Percentiles rank a stretch among this genome's conserved stretches.
phyloP scores from a whole-genome alignment of 495 filamentous ascomycete genomes.

The Hypomontagnella submonticulosa region DNA sequence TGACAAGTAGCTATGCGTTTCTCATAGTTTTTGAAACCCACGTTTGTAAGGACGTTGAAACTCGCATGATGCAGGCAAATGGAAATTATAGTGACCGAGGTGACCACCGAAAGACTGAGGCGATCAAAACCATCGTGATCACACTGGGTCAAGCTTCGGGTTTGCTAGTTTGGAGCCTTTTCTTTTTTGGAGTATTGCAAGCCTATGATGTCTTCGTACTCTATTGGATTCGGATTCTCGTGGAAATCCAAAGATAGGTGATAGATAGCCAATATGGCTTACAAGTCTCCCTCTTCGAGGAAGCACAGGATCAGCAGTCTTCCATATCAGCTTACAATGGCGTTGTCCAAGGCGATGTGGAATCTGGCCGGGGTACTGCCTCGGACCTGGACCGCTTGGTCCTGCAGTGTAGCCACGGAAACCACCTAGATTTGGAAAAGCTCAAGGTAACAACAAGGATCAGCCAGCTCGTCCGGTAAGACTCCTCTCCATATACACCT shows the following conservation, averaged over 20 bases:
- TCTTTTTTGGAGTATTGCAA: not conserved
- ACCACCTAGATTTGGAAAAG: not conserved
- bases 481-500: constrained; percentile 1
- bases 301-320: not conserved
- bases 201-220: not conserved
- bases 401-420: constrained; percentile 19
- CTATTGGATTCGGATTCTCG: not conserved
- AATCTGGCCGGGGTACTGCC: constrained; percentile 10
- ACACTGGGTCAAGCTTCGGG: constrained; percentile 10
- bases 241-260: not conserved
- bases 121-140: constrained; percentile 3
- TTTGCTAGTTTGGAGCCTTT: constrained; percentile 5
- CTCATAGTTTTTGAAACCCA: constrained; percentile 23
- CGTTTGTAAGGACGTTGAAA: constrained; percentile 22
- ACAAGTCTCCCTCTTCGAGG: too few species aligned
- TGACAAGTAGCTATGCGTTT: constrained; percentile 36
- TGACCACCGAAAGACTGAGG: constrained; percentile 31
- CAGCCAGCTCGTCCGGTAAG: not conserved
- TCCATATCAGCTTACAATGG: not conserved
- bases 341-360: not conserved
- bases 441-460: not conserved
- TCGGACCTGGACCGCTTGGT: not conserved
- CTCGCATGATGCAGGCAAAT: constrained; percentile 19
- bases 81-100: constrained; percentile 38
- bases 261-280: too few species aligned